Conservation (phyloP, 805 yeast species). For the Spathaspora arborariae region DNA sequence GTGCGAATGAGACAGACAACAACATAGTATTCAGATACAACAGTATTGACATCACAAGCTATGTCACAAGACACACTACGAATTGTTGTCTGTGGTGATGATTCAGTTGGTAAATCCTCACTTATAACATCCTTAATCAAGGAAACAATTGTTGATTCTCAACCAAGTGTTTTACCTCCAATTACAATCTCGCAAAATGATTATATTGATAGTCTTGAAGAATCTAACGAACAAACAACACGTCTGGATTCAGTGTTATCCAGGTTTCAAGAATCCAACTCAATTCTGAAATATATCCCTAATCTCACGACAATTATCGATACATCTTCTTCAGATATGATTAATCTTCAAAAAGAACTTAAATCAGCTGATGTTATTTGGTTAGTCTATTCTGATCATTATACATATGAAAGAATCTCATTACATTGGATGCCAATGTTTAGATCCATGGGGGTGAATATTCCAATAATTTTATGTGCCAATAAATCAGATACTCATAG, state of each 20-base stretch:
- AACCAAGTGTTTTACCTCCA: slow-evolving; percentile 68
- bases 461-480: slow-evolving; percentile 89
- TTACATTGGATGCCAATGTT: slow-evolving; percentile 93
- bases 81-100: slow-evolving; percentile 93
- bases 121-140: slow-evolving; percentile 77
- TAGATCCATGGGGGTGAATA: slow-evolving; percentile 87
- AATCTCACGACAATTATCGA: slow-evolving; percentile 70
- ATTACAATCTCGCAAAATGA: slow-evolving; percentile 69
- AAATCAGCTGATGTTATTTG: slow-evolving; percentile 87
- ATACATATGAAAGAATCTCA: slow-evolving; percentile 88
- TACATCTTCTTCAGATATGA: slow-evolving; percentile 66
- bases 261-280: slow-evolving; percentile 1
- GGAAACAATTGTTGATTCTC: slow-evolving; percentile 65
- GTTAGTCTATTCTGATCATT: slow-evolving; percentile 92
- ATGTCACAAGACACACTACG: slow-evolving; percentile 53
- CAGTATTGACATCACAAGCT: not conserved
- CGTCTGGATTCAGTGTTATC: not conserved
- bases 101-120: slow-evolving; percentile 81
- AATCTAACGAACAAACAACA: slow-evolving; percentile 8
- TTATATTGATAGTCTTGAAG: slow-evolving; percentile 44
- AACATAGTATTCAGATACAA: not conserved
- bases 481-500: slow-evolving; percentile 62
- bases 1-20: not conserved
- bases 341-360: slow-evolving; percentile 63
- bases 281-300: slow-evolving; percentile 32